Conservation (phyloP, 306 rosid genomes). For the Acmispon strigosus region DNA sequence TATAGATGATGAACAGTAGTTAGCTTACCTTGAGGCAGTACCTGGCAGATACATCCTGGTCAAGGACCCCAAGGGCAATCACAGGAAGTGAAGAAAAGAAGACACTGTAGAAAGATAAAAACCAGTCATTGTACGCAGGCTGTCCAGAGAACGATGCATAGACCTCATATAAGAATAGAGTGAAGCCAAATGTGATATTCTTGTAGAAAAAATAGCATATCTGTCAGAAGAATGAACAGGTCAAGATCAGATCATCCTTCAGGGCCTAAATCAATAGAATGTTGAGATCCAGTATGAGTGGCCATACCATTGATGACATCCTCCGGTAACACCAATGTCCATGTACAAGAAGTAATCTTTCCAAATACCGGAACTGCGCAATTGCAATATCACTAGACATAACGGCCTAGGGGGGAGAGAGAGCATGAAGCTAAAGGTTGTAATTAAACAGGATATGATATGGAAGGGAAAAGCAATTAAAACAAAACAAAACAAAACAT, state of each 20-base stretch:
- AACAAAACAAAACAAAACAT: not conserved
- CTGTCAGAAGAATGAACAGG: constrained; percentile 41
- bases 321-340: constrained; percentile 97
- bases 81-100: constrained; percentile 84
- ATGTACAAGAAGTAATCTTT: constrained; percentile 82
- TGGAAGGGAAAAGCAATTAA: not conserved
- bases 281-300: constrained; percentile 1
- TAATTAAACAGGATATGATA: not conserved
- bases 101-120: constrained; percentile 69
- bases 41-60: constrained; percentile 87
- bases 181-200: constrained; percentile 79
- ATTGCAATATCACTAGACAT: constrained; percentile 94
- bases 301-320: constrained; percentile 75
- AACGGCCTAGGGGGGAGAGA: constrained; percentile 56
- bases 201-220: constrained; percentile 93
- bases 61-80: constrained; percentile 77
- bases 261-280: not conserved
- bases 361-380: constrained; percentile 81
- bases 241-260: not conserved
- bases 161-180: constrained; percentile 70
- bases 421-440: not conserved
- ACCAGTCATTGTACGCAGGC: constrained; percentile 91
- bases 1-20: not conserved
- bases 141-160: constrained; percentile 72
- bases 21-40: constrained; percentile 63